Percentiles rank a stretch among this genome's conserved stretches.
phyloP scores from a whole-genome alignment of 2,329 filamentous ascomycete genomes.

The Hypoxylon rubiginosum region DNA sequence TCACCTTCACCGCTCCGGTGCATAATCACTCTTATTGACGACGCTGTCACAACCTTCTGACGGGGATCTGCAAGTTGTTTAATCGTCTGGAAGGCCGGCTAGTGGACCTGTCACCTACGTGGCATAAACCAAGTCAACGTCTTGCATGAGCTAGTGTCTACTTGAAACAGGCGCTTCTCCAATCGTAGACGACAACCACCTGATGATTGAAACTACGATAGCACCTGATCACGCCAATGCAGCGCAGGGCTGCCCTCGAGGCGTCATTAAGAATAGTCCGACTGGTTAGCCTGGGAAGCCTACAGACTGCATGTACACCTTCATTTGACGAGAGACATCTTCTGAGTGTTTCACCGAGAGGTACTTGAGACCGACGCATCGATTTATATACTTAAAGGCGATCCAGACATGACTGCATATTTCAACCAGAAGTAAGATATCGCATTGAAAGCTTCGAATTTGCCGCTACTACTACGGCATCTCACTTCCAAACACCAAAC shows the following conservation, averaged over 20 bases:
- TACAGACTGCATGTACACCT: constrained; percentile 20
- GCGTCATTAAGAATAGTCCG: constrained; percentile 31
- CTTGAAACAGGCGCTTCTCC: constrained; percentile 41
- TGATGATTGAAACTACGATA: constrained; percentile 36
- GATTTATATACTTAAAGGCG: constrained; percentile 19
- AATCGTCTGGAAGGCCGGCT: constrained; percentile 20
- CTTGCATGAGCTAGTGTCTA: constrained; percentile 36
- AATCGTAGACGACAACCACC: constrained; percentile 24
- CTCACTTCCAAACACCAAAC: constrained; percentile 6
- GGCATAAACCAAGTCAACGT: constrained; percentile 35
- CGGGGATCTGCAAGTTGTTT: constrained; percentile 28
- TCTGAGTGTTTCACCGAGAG: constrained; percentile 4
- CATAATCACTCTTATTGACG: constrained; percentile 17
- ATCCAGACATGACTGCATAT: constrained; percentile 33
- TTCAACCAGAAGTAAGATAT: constrained; percentile 21
- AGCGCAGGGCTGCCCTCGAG: constrained; percentile 31
- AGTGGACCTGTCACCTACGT: constrained; percentile 35
- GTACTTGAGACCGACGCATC: constrained; percentile 23
- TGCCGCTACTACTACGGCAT: constrained; percentile 8
- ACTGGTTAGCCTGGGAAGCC: constrained; percentile 29
- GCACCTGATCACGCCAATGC: constrained; percentile 34
- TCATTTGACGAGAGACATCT: constrained; percentile 36
- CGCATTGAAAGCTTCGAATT: constrained; percentile 10
- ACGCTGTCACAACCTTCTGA: constrained; percentile 19
- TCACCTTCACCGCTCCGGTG: constrained; percentile 36